These are phyloP conservation scores for Austropuccinia psidii DNA, from an alignment of 1,284 basidiomycete species.

Conservation along the genomic window DNA sequence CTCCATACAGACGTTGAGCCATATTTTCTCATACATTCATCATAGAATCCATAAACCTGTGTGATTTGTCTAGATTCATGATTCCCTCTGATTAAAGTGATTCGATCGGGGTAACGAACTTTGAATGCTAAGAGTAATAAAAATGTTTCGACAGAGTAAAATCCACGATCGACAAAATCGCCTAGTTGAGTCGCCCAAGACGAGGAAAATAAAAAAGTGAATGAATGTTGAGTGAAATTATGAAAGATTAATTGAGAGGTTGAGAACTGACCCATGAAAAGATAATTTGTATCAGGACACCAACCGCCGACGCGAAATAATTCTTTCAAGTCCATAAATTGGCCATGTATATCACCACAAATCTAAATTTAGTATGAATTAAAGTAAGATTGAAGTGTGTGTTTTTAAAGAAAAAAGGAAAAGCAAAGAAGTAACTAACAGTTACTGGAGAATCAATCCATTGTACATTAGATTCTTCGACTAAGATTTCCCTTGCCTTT, in stretches of 20 bases:
- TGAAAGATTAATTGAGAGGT: neutral
- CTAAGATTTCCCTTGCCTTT: conserved; percentile 83
- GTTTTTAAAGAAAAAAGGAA: conserved; percentile 1
- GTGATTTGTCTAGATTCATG: conserved; percentile 99
- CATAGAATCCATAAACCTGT: conserved; percentile 98
- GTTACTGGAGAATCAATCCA: conserved; percentile 93
- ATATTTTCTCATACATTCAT: conserved; percentile 95
- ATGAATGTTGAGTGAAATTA: neutral
- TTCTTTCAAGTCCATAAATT: conserved; percentile 96
- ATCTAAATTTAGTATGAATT: conserved; percentile 55
- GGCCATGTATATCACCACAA: conserved; percentile 97
- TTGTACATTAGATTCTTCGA: conserved; percentile 97
- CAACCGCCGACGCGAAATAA: conserved; percentile 90
- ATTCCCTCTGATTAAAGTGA: conserved; percentile 94
- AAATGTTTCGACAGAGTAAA: conserved; percentile 96
- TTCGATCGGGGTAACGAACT: conserved; percentile 93
- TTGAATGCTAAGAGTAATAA: conserved; percentile 88
- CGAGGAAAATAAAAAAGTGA: conserved; percentile 8
- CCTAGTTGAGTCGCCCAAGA: conserved; percentile 50
- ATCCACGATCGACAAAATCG: conserved; percentile 93
- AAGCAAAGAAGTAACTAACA: conserved; percentile 52
- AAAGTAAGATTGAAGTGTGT: conserved; percentile 1
- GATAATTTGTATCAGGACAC: conserved; percentile 92
- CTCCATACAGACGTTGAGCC: conserved; percentile 92
- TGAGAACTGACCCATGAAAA: conserved; percentile 75